Conservation (phyloP, 352 stramenopile species). For the Globisporangium ultimum region DNA sequence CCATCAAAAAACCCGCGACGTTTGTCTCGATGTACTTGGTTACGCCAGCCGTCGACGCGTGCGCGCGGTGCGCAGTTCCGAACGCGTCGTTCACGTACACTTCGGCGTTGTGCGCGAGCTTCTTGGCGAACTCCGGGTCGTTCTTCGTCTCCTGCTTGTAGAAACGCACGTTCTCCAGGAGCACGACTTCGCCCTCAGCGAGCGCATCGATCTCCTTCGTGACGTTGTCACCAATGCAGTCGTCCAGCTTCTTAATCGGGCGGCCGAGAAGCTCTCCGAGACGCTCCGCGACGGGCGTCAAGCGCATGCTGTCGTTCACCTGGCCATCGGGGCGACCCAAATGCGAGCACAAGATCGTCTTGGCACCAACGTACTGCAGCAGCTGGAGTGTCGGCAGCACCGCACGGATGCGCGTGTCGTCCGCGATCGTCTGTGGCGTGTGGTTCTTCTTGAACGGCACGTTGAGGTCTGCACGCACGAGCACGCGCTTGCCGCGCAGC, state of each 20-base stretch:
- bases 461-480: slow-evolving; percentile 99
- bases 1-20: slow-evolving; percentile 95
- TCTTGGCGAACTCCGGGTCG: slow-evolving; percentile 92
- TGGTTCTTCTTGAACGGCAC: slow-evolving; percentile 94
- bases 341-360: slow-evolving; percentile 95
- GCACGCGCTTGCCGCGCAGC: slow-evolving; percentile 94
- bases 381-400: slow-evolving; percentile 91
- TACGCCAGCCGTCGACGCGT: slow-evolving; percentile 97
- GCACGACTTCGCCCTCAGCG: slow-evolving; percentile 90
- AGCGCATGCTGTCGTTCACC: slow-evolving; percentile 66
- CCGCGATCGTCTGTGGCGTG: slow-evolving; percentile 93
- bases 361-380: slow-evolving; percentile 94
- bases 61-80: slow-evolving; percentile 96
- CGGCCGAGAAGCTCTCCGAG: slow-evolving; percentile 92
- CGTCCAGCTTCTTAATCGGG: slow-evolving; percentile 90
- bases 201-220: slow-evolving; percentile 71
- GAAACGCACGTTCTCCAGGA: slow-evolving; percentile 95
- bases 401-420: slow-evolving; percentile 95
- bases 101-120: slow-evolving; percentile 92
- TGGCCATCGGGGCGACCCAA: slow-evolving; percentile 95
- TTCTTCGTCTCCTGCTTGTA: slow-evolving; percentile 98
- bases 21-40: slow-evolving; percentile 93
- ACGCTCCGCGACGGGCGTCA: slow-evolving; percentile 92
- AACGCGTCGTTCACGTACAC: slow-evolving; percentile 99
- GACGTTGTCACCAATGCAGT: slow-evolving; percentile 95